Percentiles rank a stretch among this genome's conserved stretches.
phyloP scores from a whole-genome alignment of 805 yeast species.

The Candida odintsovae region DNA sequence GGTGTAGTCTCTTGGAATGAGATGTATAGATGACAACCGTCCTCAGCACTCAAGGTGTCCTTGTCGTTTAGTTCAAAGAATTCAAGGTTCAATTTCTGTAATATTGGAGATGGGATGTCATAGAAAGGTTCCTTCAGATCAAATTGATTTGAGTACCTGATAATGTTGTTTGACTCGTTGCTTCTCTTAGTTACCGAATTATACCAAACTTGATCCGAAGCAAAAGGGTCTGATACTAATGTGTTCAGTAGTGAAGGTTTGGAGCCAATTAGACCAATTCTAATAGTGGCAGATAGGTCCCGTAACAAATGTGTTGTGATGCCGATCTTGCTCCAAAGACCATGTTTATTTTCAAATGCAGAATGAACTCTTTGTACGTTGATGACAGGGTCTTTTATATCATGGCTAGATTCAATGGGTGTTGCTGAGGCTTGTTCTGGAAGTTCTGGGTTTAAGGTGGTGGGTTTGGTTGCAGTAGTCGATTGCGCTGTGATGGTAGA shows the following conservation, averaged over 20 bases:
- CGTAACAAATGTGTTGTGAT: conserved; percentile 12
- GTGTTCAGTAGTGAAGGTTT: conserved; percentile 22
- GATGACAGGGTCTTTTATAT: conserved; percentile 8
- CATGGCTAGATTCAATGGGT: not conserved
- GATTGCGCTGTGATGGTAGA: not conserved
- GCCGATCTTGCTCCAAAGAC: conserved; percentile 22
- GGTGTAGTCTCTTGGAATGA: conserved; percentile 12
- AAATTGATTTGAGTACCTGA: conserved; percentile 20
- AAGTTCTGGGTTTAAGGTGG: not conserved
- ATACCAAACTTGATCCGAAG: conserved; percentile 27
- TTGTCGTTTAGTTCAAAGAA: conserved; percentile 20
- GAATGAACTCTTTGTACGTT: conserved; percentile 12
- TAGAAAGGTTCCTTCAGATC: conserved; percentile 15
- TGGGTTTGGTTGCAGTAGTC: not conserved
- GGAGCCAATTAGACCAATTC: conserved; percentile 26
- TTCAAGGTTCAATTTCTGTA: conserved; percentile 14
- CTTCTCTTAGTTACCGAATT: conserved; percentile 10
- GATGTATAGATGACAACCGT: conserved; percentile 28
- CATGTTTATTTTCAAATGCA: conserved; percentile 19
- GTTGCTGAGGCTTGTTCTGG: not conserved
- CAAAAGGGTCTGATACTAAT: conserved; percentile 28
- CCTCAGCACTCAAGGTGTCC: conserved; percentile 4
- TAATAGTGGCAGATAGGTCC: conserved; percentile 14
- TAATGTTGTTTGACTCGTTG: conserved; percentile 1
- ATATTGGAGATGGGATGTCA: conserved; percentile 25